These are phyloP conservation scores for Lichenothelia convexa DNA, from an alignment of 495 filamentous ascomycete species.

Conservation along the genomic window DNA sequence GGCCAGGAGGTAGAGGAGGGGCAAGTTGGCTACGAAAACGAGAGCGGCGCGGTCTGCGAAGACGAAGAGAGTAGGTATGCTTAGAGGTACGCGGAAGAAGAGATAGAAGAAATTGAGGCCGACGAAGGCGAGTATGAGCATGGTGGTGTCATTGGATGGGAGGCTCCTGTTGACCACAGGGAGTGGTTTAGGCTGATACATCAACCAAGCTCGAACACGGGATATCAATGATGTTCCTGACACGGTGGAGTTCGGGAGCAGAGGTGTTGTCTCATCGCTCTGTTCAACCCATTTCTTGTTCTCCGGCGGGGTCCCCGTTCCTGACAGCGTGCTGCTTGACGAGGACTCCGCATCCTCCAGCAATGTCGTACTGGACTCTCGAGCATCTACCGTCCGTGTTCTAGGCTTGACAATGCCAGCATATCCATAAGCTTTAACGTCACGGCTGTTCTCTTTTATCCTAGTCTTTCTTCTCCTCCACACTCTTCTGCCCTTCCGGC, in stretches of 20 bases:
- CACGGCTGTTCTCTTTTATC: not conserved
- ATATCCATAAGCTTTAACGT: not conserved
- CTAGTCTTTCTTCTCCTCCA: conserved; percentile 4
- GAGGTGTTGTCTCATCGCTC: conserved; percentile 9
- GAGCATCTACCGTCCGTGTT: not conserved
- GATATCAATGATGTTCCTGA: conserved; percentile 1
- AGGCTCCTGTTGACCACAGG: conserved; percentile 34
- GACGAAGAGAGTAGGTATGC: conserved; percentile 28
- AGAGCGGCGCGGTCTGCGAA: conserved; percentile 36
- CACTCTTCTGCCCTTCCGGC: conserved; percentile 2
- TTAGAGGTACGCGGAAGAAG: conserved; percentile 29
- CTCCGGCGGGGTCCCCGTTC: conserved; percentile 10
- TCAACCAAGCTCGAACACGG: conserved; percentile 18
- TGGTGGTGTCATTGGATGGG: conserved; percentile 33
- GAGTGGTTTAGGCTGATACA: conserved; percentile 35
- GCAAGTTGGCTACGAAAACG: conserved; percentile 38
- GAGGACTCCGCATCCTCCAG: conserved; percentile 9
- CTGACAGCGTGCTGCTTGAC: conserved; percentile 16
- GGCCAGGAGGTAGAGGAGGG: conserved; percentile 39
- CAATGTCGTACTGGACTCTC: not conserved
- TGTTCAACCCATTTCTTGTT: conserved; percentile 1
- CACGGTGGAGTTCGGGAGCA: conserved; percentile 4
- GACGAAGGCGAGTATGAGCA: conserved; percentile 30
- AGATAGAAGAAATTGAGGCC: conserved; percentile 37
- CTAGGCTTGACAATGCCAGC: too few relatives aligned